Evolutionary conservation across 768 basidiomycete species (phyloP), one percentile per base, ranked within the genome.

Genomic region (Inosperma sp.): DNA sequence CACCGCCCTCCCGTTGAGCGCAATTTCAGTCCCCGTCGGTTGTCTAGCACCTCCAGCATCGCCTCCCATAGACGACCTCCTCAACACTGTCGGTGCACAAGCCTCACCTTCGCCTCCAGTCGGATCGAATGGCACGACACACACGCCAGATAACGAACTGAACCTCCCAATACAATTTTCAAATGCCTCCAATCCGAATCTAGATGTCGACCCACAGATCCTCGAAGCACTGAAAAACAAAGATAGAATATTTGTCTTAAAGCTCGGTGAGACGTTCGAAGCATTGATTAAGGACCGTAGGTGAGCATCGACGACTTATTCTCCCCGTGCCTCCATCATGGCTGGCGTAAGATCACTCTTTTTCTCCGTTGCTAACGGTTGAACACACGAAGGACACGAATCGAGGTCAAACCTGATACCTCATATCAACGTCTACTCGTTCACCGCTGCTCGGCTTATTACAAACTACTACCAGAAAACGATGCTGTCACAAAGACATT

Each of bases 231-330:
- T 93, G 56, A 81, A 76, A 68, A 84, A 84, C 76, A 93, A 93
- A 72, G 90, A 93, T 68, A 78, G 90, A 63, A 76, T 93, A 55
- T 93, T 84, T 66, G 88, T 93, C 40, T 72, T 93, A 60, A 91
- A 87, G 73, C 78, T 93, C n/a, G 90, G 88, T 52, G 91, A 93
- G 71, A 75, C 73, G 57, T 88, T 93, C 80, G 90, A 93, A 70
- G 68, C 71, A 44, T 76, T 93, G 63, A 88, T 93, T 61, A 77
- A 69, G 53, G 88, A 90, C 64, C 80, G 76, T 60, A 81, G 78
- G 88, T 86, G 55, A 51, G 84, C 76, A 37, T 16, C 17, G 21
- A 34, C 12, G 22, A 14, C 23, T 45, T 34, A 22, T 19, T 7
- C 14, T 16, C 23, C 7, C 34, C n/a, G 1, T 7, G 7, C 4